Conservation (phyloP, 2,329 filamentous ascomycete genomes). For the Dactylellina haptotyla region DNA sequence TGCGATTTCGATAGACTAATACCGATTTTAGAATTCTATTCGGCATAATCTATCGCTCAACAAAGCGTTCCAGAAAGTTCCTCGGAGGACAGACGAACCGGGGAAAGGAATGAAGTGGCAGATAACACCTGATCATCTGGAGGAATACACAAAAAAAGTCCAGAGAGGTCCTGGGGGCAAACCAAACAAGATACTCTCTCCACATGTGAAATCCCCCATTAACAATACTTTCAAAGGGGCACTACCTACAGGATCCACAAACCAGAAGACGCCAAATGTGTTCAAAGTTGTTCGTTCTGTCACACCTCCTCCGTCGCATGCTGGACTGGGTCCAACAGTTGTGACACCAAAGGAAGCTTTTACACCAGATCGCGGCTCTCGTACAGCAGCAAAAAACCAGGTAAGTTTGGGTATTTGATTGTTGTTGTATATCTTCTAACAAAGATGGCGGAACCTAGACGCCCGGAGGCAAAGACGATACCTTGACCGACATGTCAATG, state of each 20-base stretch:
- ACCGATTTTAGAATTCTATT: conserved; percentile 79
- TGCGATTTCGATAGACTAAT: background rate
- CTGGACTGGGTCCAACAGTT: conserved; percentile 61
- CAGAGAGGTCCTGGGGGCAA: conserved; percentile 54
- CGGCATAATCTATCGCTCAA: conserved; percentile 95
- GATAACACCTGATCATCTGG: conserved; percentile 81
- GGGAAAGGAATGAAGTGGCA: conserved; percentile 99
- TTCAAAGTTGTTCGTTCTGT: conserved; percentile 26
- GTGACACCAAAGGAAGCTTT: conserved; percentile 66
- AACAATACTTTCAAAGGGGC: conserved; percentile 10
- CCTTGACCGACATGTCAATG: conserved; percentile 7
- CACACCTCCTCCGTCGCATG: conserved; percentile 63
- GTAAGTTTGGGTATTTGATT: conserved; percentile 53
- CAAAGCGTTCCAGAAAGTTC: conserved; percentile 92
- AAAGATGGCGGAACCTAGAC: conserved; percentile 56
- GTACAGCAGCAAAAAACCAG: conserved; percentile 55
- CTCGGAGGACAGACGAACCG: conserved; percentile 90
- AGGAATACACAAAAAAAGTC: conserved; percentile 82
- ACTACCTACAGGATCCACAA: conserved; percentile 12
- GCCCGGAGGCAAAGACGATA: conserved; percentile 54
- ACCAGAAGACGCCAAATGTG: conserved; percentile 29
- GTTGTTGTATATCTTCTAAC: conserved; percentile 56
- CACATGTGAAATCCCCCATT: conserved; percentile 41
- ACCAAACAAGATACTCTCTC: conserved; percentile 52
- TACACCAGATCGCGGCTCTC: conserved; percentile 67